Evolutionary conservation across 2,329 filamentous ascomycete genomes (phyloP), one percentile per base, ranked within the genome.

Genomic region (Cladophialophora psammophila): DNA sequence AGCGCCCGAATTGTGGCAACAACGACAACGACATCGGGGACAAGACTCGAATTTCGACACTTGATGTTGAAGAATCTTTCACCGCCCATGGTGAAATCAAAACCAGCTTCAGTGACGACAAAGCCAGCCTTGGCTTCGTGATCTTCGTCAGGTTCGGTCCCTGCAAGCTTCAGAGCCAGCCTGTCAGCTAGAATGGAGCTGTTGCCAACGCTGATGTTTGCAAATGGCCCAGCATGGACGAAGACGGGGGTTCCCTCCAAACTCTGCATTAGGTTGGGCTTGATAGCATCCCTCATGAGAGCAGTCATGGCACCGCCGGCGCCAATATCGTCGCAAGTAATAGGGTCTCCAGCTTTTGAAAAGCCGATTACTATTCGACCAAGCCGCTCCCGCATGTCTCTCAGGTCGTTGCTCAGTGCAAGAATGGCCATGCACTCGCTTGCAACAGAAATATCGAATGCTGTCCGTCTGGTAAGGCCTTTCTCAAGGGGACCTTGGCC

Each of bases 41-140:
- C 88, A 54, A 99, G 89, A 31, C 94, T 94, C 5, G 94, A 97
- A 9, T 93, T 91, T 68, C 95, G 91, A 83, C 95, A 98, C 86
- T 99, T 99, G 85, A 99, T 98, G 84, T 99, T 98, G 88, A 99
- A 98, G 86, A 99, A 99, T 60, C 95, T 91, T 86, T 99, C 95
- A 70, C 95, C 95, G 71, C 95, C 95, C 95, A 99, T 99, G 75
- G 95, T 98, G 82, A 99, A 99, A 81, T 99, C 95, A 79, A 99
- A 99, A 9, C 95, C 95, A 61, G 95, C 94, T 80, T 99, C 95
- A 1, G 95, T 99, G 42, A 99, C 90, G 26, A 97, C 94, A 75
- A 95, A 98, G 9, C 95, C 95, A 35, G 91, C 88, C 84, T 95
- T 94, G 73, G 89, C 84, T 59, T 88, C 84, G 75, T 94, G 87